phyloP scores from a whole-genome alignment of 2,329 filamentous ascomycete species.

The Ophiostoma ulmi region DNA sequence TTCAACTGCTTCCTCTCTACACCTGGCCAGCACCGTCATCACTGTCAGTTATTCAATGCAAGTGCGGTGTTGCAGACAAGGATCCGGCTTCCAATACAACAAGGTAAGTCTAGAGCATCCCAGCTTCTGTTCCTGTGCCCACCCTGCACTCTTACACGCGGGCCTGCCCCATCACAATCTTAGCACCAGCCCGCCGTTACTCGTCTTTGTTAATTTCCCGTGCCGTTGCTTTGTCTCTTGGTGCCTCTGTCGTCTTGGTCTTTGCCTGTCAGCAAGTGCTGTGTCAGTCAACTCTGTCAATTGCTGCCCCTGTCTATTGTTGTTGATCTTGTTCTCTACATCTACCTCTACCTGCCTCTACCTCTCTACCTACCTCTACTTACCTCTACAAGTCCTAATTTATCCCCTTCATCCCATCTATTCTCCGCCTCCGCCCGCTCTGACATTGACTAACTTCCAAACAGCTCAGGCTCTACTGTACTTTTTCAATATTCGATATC shows the following conservation, averaged over 20 bases:
- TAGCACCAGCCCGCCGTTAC: slow-evolving; percentile 10
- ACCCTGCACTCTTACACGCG: slow-evolving; percentile 1
- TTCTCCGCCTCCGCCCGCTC: slow-evolving; percentile 4
- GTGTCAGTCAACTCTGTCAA: not conserved
- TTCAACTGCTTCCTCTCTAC: not conserved
- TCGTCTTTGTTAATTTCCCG: slow-evolving; percentile 14
- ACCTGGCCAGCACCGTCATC: not conserved
- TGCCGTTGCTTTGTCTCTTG: not conserved
- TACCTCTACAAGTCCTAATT: not conserved
- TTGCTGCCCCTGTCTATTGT: not conserved
- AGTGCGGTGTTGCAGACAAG: not conserved
- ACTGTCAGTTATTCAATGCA: not conserved
- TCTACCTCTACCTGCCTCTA: not conserved
- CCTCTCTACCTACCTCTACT: not conserved
- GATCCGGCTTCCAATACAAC: not conserved
- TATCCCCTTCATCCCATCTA: slow-evolving; percentile 5
- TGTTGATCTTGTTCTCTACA: not conserved
- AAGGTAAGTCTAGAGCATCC: not conserved
- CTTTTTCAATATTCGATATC: not conserved
- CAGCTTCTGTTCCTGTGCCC: not conserved
- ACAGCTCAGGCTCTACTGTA: not conserved
- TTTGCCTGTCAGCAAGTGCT: not conserved
- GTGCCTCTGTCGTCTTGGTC: not conserved
- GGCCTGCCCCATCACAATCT: slow-evolving; percentile 12
- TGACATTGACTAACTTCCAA: not conserved